Base-by-base conservation (phyloP, 768 basidiomycete genomes). In the Podaxis carcinomalis region DNA sequence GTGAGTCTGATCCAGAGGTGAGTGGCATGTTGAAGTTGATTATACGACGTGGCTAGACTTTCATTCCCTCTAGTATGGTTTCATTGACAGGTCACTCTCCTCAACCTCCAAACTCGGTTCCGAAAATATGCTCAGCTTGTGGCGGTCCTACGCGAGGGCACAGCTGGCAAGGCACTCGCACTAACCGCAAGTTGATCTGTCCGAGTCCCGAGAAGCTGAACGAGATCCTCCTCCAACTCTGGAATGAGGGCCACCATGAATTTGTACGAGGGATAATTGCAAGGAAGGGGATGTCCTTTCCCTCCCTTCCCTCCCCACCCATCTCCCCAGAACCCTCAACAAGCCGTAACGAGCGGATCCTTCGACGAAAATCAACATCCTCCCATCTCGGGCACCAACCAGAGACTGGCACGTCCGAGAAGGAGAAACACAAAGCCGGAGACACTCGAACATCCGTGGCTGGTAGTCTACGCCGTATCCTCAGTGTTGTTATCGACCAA, bases 231-330 rank as follows among this genome's bases (percentile, higher is more conserved):
- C 49, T 14, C 16, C 57, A 59, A 28, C 57, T 59, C 14, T 59
- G 49, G 49, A 46, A 59, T 21, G 57, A 59, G 37, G 57, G 57
- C 36, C 57, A 59, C 50, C 57, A 47, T 27, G 57, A 42, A 6
- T 59, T 59, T 19, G 57, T 59, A 50, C 37, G 25, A 9, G 35
- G 36, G 14, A 42, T 51, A 13, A 19, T 27, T 7, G 32, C 13
- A 25, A 51, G 25, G 27, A 47, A 40, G 7, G 37, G 35, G 5
- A 59, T 58, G 7, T 6, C 57, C 13, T 39, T 40, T 36, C 36
- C n/a, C 44, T 49, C 11, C 50, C 37, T 16, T 50, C 46, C 14
- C 50, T 57, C 46, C 13, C 57, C 36, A 10, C 57, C 49, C 16
- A n/a, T 39, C 23, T 51, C 57, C 19, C 50, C 57, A 16, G 35